A percentile compares a stretch with the other conserved stretches of the same genome.
These are phyloP conservation scores for Batkoa obscura DNA, from an alignment of 371 early-diverging fungal species.

Conservation along the genomic window DNA sequence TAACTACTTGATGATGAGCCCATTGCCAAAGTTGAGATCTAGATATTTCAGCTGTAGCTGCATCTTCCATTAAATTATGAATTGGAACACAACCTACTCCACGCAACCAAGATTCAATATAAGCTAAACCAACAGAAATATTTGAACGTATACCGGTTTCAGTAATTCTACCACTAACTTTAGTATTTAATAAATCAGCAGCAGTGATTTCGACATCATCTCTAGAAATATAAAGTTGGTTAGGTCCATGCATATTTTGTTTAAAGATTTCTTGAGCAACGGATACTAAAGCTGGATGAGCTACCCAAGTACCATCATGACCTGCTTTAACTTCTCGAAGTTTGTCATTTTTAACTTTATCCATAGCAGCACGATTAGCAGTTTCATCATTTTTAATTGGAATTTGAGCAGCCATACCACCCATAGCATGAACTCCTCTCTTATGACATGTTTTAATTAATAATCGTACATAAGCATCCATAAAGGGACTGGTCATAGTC, in stretches of 20 bases:
- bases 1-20: slow-evolving; percentile 71
- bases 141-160: slow-evolving; percentile 79
- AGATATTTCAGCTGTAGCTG: slow-evolving; percentile 94
- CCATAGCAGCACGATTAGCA: slow-evolving; percentile 78
- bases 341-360: slow-evolving; percentile 85
- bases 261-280: slow-evolving; percentile 76
- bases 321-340: slow-evolving; percentile 83
- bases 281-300: slow-evolving; percentile 85
- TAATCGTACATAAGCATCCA: slow-evolving; percentile 85
- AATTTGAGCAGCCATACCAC: slow-evolving; percentile 96
- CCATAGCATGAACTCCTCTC: slow-evolving; percentile 96
- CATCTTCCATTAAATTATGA: slow-evolving; percentile 92
- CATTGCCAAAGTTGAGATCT: slow-evolving; percentile 94
- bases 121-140: slow-evolving; percentile 72
- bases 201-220: slow-evolving; percentile 74
- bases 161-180: slow-evolving; percentile 57
- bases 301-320: slow-evolving; percentile 95
- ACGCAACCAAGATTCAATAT: slow-evolving; percentile 92
- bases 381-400: slow-evolving; percentile 78
- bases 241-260: slow-evolving; percentile 86
- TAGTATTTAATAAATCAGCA: slow-evolving; percentile 63
- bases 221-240: slow-evolving; percentile 79
- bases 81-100: slow-evolving; percentile 93
- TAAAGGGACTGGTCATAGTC: slow-evolving; percentile 86
- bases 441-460: slow-evolving; percentile 92